Conservation (phyloP, 2,329 filamentous ascomycete genomes). For the Talaromyces sp. region DNA sequence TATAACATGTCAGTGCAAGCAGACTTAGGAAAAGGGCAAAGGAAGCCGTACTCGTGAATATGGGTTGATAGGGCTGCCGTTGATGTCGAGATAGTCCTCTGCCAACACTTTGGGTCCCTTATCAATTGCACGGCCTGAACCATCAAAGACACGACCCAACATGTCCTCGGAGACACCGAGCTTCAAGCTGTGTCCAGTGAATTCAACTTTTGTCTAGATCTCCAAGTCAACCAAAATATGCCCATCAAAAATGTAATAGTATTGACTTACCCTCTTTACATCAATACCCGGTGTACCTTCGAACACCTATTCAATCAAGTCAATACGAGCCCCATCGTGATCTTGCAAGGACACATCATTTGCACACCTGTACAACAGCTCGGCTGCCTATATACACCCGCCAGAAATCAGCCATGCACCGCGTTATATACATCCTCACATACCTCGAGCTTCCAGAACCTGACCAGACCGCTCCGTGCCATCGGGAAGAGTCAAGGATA, state of each 20-base stretch:
- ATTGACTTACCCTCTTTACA: constrained; percentile 78
- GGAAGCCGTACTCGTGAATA: constrained; percentile 72
- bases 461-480: constrained; percentile 90
- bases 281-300: constrained; percentile 96
- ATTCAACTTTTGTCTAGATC: constrained; percentile 88
- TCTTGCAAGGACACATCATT: constrained; percentile 3
- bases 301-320: constrained; percentile 63
- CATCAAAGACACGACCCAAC: constrained; percentile 98
- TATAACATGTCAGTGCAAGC: constrained; percentile 29
- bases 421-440: constrained; percentile 50
- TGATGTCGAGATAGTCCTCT: constrained; percentile 98
- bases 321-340: constrained; percentile 17
- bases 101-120: constrained; percentile 97
- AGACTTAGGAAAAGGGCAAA: not conserved
- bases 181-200: constrained; percentile 94
- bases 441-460: constrained; percentile 81
- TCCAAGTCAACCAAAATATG: not conserved
- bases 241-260: not conserved
- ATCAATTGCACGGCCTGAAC: constrained; percentile 95
- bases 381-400: constrained; percentile 64
- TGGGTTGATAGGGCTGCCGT: constrained; percentile 97
- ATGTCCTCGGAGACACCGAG: constrained; percentile 99
- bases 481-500: constrained; percentile 91
- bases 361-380: constrained; percentile 83
- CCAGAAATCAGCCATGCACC: constrained; percentile 1